A percentile compares a stretch with the other conserved stretches of the same genome.
These are phyloP conservation scores for Arthromyces matolae DNA, from an alignment of 768 basidiomycete genomes.

Conservation along the genomic window DNA sequence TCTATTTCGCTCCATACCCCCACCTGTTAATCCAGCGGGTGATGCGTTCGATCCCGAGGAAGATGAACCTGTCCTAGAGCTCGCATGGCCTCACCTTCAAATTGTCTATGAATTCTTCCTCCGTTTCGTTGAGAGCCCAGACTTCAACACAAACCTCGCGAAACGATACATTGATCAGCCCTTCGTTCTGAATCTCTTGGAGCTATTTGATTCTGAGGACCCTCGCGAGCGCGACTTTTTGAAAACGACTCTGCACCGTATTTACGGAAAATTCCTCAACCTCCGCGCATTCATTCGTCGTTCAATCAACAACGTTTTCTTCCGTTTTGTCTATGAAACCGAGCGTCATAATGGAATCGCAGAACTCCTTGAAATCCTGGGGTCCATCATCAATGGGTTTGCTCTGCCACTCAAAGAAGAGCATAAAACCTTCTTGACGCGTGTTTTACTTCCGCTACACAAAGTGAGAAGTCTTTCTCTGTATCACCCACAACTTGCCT, in stretches of 20 bases:
- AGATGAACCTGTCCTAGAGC: slow-evolving; percentile 97
- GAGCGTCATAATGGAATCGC: slow-evolving; percentile 99
- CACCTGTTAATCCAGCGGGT: slow-evolving; percentile 96
- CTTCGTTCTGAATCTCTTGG: slow-evolving; percentile 94
- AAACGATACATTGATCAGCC: slow-evolving; percentile 96
- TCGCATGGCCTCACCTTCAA: slow-evolving; percentile 99
- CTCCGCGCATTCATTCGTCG: slow-evolving; percentile 97
- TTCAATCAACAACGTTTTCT: slow-evolving; percentile 99
- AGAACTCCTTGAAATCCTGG: slow-evolving; percentile 94
- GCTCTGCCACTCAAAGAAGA: slow-evolving; percentile 97
- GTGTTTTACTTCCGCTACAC: slow-evolving; percentile 92
- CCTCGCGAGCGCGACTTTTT: slow-evolving; percentile 98
- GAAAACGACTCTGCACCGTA: slow-evolving; percentile 97
- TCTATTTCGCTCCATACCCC: slow-evolving; percentile 99
- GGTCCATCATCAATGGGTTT: slow-evolving; percentile 99
- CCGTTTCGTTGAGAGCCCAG: slow-evolving; percentile 94
- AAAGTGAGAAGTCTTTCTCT: slow-evolving; percentile 97
- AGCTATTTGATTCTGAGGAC: slow-evolving; percentile 98
- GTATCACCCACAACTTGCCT: slow-evolving; percentile 98
- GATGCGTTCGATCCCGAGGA: slow-evolving; percentile 99
- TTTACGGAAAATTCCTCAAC: slow-evolving; percentile 99
- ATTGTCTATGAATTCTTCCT: slow-evolving; percentile 99
- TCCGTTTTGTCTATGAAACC: slow-evolving; percentile 97
- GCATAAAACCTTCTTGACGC: slow-evolving; percentile 95
- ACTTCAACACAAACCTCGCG: slow-evolving; percentile 97